Base-by-base conservation (phyloP, 345 rosid species). In the Moringa oleifera region DNA sequence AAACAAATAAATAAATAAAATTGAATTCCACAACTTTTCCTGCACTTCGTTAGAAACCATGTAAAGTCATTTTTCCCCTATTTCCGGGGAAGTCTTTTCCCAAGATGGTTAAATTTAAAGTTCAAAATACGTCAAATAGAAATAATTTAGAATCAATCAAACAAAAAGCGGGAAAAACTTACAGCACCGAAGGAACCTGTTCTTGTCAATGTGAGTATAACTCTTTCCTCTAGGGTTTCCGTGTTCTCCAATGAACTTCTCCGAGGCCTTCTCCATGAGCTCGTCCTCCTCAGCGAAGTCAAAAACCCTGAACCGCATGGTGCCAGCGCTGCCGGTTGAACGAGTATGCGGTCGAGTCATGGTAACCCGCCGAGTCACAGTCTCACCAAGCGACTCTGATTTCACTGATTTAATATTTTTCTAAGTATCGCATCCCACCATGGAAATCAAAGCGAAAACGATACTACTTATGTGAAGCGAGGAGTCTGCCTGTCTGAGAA, bases 271-370 rank as follows among this genome's bases (percentile, higher is more conserved):
- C 71, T 72, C 81, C 11, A 58, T 62, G 17, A 55, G 70, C 31
- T 76, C 75, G 20, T 83, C 88, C 20, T 76, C 85, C 23, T 73
- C 81, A 62, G 62, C 31, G 68, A 51, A 83, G 52, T 78, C 87
- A 66, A 73, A 83, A 3, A 75, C 78, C 19, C 51, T 52, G 22
- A 61, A 70, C 51, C 70, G 51, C 53, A 69, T 63, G 20, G 55
- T 51, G 55, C 59, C 61, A 18, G 50, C 45, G 28, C 59, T 50
- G 20, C 47, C 12, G 12, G 12, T 15, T 41, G 73, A 64, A 4
- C 31, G 63, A 69, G 50, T 37, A 12, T 66, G 60, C 37, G 41
- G 63, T 36, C 70, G 73, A 73, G 57, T 72, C 86, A 82, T 79
- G 55, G 62, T 25, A 60, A 58, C 33, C 25, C 46, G 12, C 12